A percentile compares a stretch with the other conserved stretches of the same genome.
These are phyloP conservation scores for Harringtonia lauricola DNA, from an alignment of 2,329 filamentous ascomycete species.

Conservation along the genomic window DNA sequence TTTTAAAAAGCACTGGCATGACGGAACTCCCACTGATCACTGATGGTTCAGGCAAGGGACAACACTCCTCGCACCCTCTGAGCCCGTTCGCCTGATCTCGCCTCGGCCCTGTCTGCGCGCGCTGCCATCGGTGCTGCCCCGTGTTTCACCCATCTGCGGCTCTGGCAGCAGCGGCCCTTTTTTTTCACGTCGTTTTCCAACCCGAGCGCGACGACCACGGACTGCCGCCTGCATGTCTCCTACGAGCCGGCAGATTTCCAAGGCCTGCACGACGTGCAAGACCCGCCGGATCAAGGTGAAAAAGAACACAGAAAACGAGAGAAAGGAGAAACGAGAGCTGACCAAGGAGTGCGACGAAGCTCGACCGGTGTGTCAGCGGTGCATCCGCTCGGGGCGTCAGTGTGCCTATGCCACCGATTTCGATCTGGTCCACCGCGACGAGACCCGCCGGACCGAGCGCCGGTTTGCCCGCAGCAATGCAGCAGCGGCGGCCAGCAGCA, in stretches of 20 bases:
- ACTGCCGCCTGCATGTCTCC: not conserved
- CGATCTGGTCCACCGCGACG: constrained; percentile 6
- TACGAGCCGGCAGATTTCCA: constrained; percentile 1
- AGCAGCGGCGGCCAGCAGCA: not conserved
- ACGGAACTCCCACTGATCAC: no score
- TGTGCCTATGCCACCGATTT: constrained; percentile 7
- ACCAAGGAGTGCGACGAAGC: constrained; percentile 5
- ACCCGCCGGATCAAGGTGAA: constrained; percentile 5
- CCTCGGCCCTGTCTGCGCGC: no score
- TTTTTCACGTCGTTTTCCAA: not conserved
- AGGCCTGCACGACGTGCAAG: constrained; percentile 5
- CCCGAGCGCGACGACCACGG: not conserved
- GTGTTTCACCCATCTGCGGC: no score
- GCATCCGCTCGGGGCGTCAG: constrained; percentile 3
- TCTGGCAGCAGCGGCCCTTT: not conserved
- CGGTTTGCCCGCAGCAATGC: not conserved
- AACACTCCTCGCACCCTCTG: no score
- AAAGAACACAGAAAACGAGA: no score
- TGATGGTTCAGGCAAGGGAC: no score
- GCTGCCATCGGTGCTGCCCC: no score
- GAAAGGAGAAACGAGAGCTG: not conserved
- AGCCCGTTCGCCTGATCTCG: no score
- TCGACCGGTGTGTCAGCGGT: constrained; percentile 5
- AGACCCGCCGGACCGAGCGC: constrained; percentile 2
- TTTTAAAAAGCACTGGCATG: no score